Evolutionary conservation across 129 eudicot genomes (phyloP), one percentile per base, ranked within the genome.

Genomic region (Flaveria linearis): DNA sequence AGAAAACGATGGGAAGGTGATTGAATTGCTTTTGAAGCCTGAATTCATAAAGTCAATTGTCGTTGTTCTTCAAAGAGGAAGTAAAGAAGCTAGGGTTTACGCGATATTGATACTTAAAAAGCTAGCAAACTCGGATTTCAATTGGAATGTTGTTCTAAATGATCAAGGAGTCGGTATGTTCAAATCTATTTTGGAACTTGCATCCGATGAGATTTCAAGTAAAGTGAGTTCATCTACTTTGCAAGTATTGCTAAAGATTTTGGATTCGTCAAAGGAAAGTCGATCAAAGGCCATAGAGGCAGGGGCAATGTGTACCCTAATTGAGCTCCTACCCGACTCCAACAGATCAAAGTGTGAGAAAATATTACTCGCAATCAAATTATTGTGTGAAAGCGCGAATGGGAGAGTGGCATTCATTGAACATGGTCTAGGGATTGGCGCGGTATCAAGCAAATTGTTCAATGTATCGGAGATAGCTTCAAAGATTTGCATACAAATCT

Each of bases 251-350:
- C 65, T 90, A 33, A 80, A 78, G 62, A 80, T 86, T 43, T 17
- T 90, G 41, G 76, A 80, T 1, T 76, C 83, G 2, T 87, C 89
- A 14, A 90, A 84, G 80, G 88, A 69, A 77, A 77, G 82, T 42
- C 39, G 87, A 45, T 33, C 82, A 28, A 87, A 84, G 73, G 88
- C 89, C 46, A 86, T 90, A 8, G 96, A 90, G 55, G 90, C 96
- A 0, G 92, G 92, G 22, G 92, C 84, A 14, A 25, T 90, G 7
- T 82, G 83, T 26, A 82, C 87, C 42, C 75, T 90, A 23, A 77
- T 90, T 7, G 93, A 90, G 86, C 82, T 90, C 41, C 72, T 90
- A 1, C 88, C 87, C 0, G 91, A 90, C 10, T 84, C 93, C 2
- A 82, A 74, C 72, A 10, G 81, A 33, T 82, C 91, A 30, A 88